Evolutionary conservation across 2,329 filamentous ascomycete genomes (phyloP).

Genomic region (Pseudogymnoascus sp.): DNA sequence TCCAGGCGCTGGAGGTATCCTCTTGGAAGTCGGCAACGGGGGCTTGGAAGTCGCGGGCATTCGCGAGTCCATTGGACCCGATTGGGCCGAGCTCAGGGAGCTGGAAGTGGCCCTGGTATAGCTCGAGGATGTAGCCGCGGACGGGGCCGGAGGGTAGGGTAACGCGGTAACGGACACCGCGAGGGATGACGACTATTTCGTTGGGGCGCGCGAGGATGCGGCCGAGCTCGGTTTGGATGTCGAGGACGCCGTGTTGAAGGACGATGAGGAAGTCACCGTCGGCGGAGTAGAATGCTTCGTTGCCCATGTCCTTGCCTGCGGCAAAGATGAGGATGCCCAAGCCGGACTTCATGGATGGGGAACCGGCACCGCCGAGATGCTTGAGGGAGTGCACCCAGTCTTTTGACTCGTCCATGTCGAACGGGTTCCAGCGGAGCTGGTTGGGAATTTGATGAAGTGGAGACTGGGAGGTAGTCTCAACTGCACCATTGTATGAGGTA

Average conservation of each 20-base stretch:
- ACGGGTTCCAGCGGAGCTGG: conserved; percentile 66
- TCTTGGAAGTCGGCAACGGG: conserved; percentile 63
- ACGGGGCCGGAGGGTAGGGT: conserved; percentile 52
- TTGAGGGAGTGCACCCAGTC: conserved; percentile 55
- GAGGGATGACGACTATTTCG: conserved; percentile 69
- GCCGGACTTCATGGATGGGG: conserved; percentile 70
- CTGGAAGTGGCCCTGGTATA: conserved; percentile 64
- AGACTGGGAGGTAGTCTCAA: conserved; percentile 37
- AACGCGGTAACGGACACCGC: conserved; percentile 67
- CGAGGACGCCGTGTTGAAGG: conserved; percentile 62
- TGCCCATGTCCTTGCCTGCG: conserved; percentile 68
- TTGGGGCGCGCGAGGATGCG: conserved; percentile 66
- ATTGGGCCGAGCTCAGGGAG: conserved; percentile 68
- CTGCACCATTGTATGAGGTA: conserved; percentile 30
- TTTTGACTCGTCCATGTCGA: conserved; percentile 60
- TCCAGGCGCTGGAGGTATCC: conserved; percentile 38
- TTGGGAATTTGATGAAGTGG: conserved; percentile 68
- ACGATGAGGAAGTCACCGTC: conserved; percentile 75
- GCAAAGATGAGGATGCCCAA: conserved; percentile 75
- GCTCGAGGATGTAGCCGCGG: conserved; percentile 66
- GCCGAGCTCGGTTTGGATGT: conserved; percentile 72
- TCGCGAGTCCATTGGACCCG: conserved; percentile 66
- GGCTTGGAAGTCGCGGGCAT: conserved; percentile 65
- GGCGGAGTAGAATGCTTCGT: conserved; percentile 73
- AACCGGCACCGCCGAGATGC: conserved; percentile 68